These are phyloP conservation scores for Coprinellus aureogranulatus DNA, from an alignment of 768 basidiomycete species.

Conservation along the genomic window DNA sequence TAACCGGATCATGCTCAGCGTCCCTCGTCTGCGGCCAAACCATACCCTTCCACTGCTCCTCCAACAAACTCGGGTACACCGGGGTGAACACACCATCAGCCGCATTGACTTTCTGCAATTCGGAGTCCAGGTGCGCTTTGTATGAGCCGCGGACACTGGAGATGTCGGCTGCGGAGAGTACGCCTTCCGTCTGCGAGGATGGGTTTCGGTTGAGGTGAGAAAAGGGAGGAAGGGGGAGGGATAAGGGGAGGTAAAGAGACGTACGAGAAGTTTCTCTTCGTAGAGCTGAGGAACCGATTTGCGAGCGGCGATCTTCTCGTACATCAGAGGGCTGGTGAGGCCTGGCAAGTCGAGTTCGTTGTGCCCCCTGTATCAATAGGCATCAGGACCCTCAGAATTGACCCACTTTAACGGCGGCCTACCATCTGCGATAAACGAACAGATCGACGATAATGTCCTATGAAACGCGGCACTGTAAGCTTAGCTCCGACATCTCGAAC, in stretches of 20 bases:
- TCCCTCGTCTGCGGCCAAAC: slow-evolving; percentile 60
- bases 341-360: slow-evolving; percentile 87
- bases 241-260: too few species aligned
- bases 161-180: slow-evolving; percentile 52
- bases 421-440: slow-evolving; percentile 83
- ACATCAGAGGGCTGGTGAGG: slow-evolving; percentile 90
- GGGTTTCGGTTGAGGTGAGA: neutral
- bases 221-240: neutral
- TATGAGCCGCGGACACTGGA: slow-evolving; percentile 52
- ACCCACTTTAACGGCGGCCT: slow-evolving; percentile 13
- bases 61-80: slow-evolving; percentile 54
- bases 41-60: slow-evolving; percentile 66
- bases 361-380: slow-evolving; percentile 65
- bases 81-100: slow-evolving; percentile 26
- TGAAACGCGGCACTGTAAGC: too few species aligned
- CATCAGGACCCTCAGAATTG: neutral
- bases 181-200: slow-evolving; percentile 42
- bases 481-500: too few species aligned
- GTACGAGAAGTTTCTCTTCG: slow-evolving; percentile 72
- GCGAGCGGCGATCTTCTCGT: slow-evolving; percentile 77
- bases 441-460: slow-evolving; percentile 86
- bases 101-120: slow-evolving; percentile 49
- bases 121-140: slow-evolving; percentile 60
- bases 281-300: slow-evolving; percentile 79
- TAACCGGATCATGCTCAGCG: slow-evolving; percentile 57